Base-by-base conservation (phyloP, 1,284 basidiomycete species). In the Cutaneotrichosporon spelunceum region DNA sequence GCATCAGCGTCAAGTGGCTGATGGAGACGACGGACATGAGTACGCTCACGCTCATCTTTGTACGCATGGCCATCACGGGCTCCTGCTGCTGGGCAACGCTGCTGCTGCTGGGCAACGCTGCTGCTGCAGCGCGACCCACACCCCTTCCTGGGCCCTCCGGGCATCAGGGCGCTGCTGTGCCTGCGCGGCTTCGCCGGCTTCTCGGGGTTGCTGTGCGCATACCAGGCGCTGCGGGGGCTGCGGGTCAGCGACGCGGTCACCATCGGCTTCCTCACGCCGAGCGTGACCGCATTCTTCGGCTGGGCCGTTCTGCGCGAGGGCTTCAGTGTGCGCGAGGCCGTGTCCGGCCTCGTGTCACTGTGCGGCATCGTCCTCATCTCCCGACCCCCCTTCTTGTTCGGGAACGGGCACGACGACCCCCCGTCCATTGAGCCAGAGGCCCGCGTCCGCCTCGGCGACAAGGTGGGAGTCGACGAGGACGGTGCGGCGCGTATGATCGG, bases 161-260 rank as follows among this genome's bases (percentile, higher is more conserved):
- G 82, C 2, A 83, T 90, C 3, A 82, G 89, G 29, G 60, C 78
- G 2, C 73, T 88, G 7, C 79, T 91, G 3, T 78, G 82, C 0
- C 72, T 83, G 3, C 77, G 89, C 66, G 88, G 88, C 1, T 78
- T 88, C 57, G 81, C 83, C 9, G 89, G 89, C 5, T 77, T 73
- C 52, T 61, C 70, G 19, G 76, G 76, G 11, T 63, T 79, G 10
- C 63, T 69, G 29, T 61, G 63, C 11, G 59, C 86, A 2, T 91
- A 91, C 73, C 88, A 86, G 71, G 84, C 87, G 1, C 78, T 91
- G 13, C 82, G 86, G 62, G 87, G 84, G 65, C 81, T 89, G 24
- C 85, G 87, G 0, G 79, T 91, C 0, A 88, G 87, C 13, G 90
- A 92, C 72, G 85, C 87, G 0, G 87, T 86, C 0, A 87, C 89